Base-by-base conservation (phyloP, 257 asterid species). In the Henckelia pumila region DNA sequence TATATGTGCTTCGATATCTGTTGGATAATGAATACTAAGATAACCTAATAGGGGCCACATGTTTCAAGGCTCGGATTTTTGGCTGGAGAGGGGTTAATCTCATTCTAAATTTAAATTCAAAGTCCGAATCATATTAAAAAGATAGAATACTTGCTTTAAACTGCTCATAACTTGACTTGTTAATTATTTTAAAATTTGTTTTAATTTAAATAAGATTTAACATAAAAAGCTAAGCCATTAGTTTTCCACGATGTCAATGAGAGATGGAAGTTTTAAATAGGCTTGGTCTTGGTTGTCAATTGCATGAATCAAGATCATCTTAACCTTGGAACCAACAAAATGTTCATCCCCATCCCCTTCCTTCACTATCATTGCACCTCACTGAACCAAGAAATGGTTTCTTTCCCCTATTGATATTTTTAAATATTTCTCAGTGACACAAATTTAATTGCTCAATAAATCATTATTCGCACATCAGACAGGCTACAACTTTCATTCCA, bases 401-500 rank as follows among this genome's bases (percentile, higher is more conserved):
- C 53, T 44, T 44, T 44, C 19, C 19, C 53, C 44, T 0, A 33
- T 33, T 35, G 11, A 7, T 7, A 35, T 35, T 32, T 32, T 32
- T 6, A 35, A 35, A 35, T 35, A 35, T 35, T 8, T 2, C 44
- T 35, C 14, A 35, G 44, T 35, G 14, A 35, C 49, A 53, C 69
- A 67, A 9, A 29, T 28, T 28, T 3, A 28, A 28, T 28, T 32
- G 4, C 52, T 69, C 19, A 63, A 47, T 10, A 9, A 49, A 64
- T 14, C 35, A 59, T 59, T 25, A 52, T 25, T 70, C 25, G 62
- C 49, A 61, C 26, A 25, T n/a, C 2, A 50, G 56, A 26, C 65
- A 77, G 22, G 50, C 67, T 40, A 71, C 10, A 62, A 28, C 58
- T 55, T 29, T 29, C 67, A 59, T 50, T 9, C 61, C 11, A 49